A percentile compares a stretch with the other conserved stretches of the same genome.
phyloP scores from a whole-genome alignment of 768 basidiomycete genomes.

The Pleurotus sapidus region DNA sequence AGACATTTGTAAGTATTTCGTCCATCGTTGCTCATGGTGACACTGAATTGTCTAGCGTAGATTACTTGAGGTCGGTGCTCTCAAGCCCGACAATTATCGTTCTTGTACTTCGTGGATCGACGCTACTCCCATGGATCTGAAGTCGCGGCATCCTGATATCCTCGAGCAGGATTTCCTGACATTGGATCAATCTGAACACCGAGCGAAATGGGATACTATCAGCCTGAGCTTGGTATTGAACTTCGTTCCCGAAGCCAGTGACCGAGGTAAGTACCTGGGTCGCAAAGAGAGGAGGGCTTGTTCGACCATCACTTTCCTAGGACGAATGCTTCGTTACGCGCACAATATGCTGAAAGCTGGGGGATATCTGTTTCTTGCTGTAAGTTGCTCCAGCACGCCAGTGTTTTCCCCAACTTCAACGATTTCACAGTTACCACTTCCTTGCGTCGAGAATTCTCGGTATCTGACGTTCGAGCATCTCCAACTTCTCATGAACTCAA shows the following conservation, averaged over 20 bases:
- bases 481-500: constrained; percentile 46
- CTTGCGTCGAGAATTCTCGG: constrained; percentile 84
- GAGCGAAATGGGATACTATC: constrained; percentile 69
- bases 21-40: background rate
- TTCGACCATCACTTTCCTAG: constrained; percentile 30
- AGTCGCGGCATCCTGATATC: constrained; percentile 79
- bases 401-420: no score
- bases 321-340: constrained; percentile 67
- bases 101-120: constrained; percentile 70
- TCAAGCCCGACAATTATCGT: constrained; percentile 80
- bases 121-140: constrained; percentile 76
- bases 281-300: background rate
- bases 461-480: constrained; percentile 69
- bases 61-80: constrained; percentile 85
- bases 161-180: constrained; percentile 83
- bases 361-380: constrained; percentile 71
- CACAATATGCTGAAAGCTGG: constrained; percentile 49
- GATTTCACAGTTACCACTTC: constrained; percentile 64
- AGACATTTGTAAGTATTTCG: constrained; percentile 34
- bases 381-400: constrained; percentile 29
- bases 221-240: constrained; percentile 90
- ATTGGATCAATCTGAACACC: constrained; percentile 49
- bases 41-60: constrained; percentile 34
- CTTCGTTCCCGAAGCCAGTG: constrained; percentile 72
- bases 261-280: constrained; percentile 57